phyloP scores from a whole-genome alignment of 306 rosid species.

The Acacia crassicarpa region DNA sequence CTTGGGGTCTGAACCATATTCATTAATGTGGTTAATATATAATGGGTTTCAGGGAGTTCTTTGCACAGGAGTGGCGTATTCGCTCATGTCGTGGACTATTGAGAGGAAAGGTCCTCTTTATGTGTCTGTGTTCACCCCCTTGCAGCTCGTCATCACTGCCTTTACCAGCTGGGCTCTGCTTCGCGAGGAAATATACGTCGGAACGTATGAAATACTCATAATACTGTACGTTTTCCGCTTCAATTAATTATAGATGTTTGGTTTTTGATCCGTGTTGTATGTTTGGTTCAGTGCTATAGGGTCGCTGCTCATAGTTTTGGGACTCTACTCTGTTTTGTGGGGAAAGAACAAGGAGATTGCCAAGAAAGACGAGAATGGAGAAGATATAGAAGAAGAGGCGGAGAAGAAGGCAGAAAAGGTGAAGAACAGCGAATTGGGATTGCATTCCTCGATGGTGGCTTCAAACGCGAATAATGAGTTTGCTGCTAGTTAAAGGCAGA shows the following conservation, averaged over 20 bases:
- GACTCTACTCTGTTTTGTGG: constrained; percentile 80
- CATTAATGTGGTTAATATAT: neutral
- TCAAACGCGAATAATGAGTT: constrained; percentile 22
- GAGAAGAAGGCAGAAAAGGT: neutral
- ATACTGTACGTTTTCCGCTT: neutral
- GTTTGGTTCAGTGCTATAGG: constrained; percentile 39
- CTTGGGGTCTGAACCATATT: no score
- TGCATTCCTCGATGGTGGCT: constrained; percentile 20
- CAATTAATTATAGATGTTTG: neutral
- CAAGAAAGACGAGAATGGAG: neutral
- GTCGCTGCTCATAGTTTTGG: constrained; percentile 54
- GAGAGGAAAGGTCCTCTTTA: constrained; percentile 77
- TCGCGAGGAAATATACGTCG: constrained; percentile 51
- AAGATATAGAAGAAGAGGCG: constrained; percentile 6
- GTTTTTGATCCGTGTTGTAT: neutral
- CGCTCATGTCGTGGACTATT: constrained; percentile 65
- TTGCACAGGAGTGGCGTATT: constrained; percentile 53
- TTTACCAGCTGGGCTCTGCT: constrained; percentile 72
- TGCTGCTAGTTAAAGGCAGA: neutral
- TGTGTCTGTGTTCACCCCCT: constrained; percentile 70
- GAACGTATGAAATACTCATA: constrained; percentile 55
- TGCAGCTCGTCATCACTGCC: constrained; percentile 61
- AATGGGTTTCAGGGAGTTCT: constrained; percentile 52
- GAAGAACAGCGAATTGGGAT: constrained; percentile 36
- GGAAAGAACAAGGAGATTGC: constrained; percentile 67